Evolutionary conservation across 2,329 filamentous ascomycete genomes (phyloP), one percentile per base, ranked within the genome.

Genomic region (Calcarisporium arbuscula): DNA sequence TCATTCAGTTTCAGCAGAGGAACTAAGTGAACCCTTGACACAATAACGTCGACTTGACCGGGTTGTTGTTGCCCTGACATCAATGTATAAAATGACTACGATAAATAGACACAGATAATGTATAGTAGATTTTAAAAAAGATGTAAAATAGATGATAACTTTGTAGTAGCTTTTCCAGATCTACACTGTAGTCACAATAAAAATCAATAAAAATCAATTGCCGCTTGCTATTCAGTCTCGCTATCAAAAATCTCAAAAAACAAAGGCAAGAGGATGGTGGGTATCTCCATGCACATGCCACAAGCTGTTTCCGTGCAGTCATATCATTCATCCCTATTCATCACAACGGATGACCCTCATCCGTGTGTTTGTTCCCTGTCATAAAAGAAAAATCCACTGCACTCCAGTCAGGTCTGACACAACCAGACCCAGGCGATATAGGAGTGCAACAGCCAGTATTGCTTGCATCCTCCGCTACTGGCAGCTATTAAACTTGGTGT

Each of bases 281-380:
- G 52, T 54, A 54, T 54, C 51, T 54, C 47, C 54, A 54, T 54
- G 43, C 46, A 51, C 49, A 51, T n/a, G 9, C 15, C 11, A 6
- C 5, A 10, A 15, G 15, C 19, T 6, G 15, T 29, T 7, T 29
- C 27, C 15, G 27, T 29, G 27, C 36, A 37, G 22, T 43, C 41
- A 32, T 43, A 36, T 49, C 45, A 32, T 42, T 35, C 33, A 30
- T 35, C 26, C 32, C 14, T n/a, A n/a, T n/a, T n/a, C n/a, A n/a
- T n/a, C n/a, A n/a, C n/a, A n/a, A n/a, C n/a, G n/a, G n/a, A n/a
- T n/a, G n/a, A n/a, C n/a, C n/a, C n/a, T n/a, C n/a, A n/a, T n/a
- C n/a, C n/a, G n/a, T n/a, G n/a, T n/a, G n/a, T 34, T 32, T n/a
- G 25, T 19, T 42, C 36, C 38, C 38, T 39, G 36, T 28, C 31